These are phyloP conservation scores for Tricholoma sp. DNA, from an alignment of 768 basidiomycete genomes.

Conservation along the genomic window DNA sequence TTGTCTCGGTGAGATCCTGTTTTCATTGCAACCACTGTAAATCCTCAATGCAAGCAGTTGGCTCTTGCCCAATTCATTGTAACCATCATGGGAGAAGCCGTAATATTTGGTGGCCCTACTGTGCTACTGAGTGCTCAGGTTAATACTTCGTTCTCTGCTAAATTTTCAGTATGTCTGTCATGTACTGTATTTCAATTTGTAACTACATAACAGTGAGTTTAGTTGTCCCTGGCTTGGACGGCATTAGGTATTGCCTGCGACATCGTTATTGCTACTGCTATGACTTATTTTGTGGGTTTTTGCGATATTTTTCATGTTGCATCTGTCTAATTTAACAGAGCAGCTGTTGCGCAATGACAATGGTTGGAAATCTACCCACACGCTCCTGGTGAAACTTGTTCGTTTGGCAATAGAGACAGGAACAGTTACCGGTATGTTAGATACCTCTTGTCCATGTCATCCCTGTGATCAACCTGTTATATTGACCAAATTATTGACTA, in stretches of 20 bases:
- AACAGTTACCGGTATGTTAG: too few relatives aligned
- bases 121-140: too few relatives aligned
- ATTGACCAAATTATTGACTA: too few relatives aligned
- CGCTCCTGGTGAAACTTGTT: neutral
- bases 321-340: neutral
- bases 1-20: neutral
- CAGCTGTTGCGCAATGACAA: neutral
- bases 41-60: neutral
- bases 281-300: neutral
- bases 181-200: too few relatives aligned
- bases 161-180: too few relatives aligned
- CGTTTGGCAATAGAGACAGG: slow-evolving; percentile 1
- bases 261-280: neutral
- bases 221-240: neutral
- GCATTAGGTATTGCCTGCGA: neutral
- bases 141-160: too few relatives aligned
- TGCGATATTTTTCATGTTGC: neutral
- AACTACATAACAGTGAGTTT: neutral
- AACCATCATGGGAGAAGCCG: neutral
- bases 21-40: neutral
- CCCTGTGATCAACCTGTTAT: too few relatives aligned
- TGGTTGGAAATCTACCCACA: neutral
- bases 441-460: too few relatives aligned
- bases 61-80: neutral
- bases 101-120: too few relatives aligned